A percentile compares a stretch with the other conserved stretches of the same genome.
Evolutionary conservation across 78 protist species (phyloP).

Genomic region (Protostelium mycophagum): DNA sequence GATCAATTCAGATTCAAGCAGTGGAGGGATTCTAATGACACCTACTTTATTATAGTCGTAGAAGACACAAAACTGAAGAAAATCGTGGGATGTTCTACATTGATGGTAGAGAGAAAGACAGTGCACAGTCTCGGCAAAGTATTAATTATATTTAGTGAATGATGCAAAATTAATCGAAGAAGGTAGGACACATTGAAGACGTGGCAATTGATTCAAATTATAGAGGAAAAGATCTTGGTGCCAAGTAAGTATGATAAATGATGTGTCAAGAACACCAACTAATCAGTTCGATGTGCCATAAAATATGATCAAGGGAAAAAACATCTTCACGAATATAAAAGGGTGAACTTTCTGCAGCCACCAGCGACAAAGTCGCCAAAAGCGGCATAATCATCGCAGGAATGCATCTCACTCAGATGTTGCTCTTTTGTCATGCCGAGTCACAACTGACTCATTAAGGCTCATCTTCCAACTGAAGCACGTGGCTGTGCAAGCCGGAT

Average conservation of each 20-base stretch:
- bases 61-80: neutral
- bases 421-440: too few species aligned
- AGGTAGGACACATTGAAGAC: neutral
- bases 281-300: too few species aligned
- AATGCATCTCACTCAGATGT: too few species aligned
- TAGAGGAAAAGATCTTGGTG: neutral
- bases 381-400: too few species aligned
- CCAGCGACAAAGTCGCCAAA: too few species aligned
- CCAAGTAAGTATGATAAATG: neutral
- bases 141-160: too few species aligned
- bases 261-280: neutral
- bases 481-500: neutral
- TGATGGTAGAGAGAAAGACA: neutral
- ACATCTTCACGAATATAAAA: too few species aligned
- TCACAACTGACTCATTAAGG: too few species aligned
- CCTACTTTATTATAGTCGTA: neutral
- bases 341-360: too few species aligned
- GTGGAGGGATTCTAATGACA: neutral
- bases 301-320: too few species aligned
- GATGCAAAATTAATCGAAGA: neutral
- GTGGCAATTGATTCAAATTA: neutral
- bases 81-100: neutral
- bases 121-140: neutral
- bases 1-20: neutral
- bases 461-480: neutral